Base-by-base conservation (phyloP, 495 filamentous ascomycete genomes). In the Coniosporium apollinis region DNA sequence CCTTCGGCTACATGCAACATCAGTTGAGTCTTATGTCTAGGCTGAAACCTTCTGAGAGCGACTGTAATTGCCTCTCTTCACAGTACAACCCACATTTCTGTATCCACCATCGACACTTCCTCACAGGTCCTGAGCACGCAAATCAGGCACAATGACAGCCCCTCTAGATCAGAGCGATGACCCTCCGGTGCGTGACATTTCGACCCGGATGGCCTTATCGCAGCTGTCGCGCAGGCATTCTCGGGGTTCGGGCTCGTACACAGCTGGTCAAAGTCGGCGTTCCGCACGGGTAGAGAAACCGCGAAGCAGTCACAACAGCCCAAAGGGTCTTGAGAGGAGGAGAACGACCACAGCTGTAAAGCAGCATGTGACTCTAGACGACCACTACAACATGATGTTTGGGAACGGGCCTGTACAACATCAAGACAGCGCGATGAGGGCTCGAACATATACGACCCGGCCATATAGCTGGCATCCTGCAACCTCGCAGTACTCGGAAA, bases 381-480 rank as follows among this genome's bases (percentile, higher is more conserved):
- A 32, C 14, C 36, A 38, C 10, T 38, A 21, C 28, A 31, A 38
- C 22, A n/a, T 18, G 14, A 38, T 30, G 28, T 32, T 32, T 22
- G 28, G 36, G 11, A 19, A 10, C 10, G 18, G 19, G 9, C 15
- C 20, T 11, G 18, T 19, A 20, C 11, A 26, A 19, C 10, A 31
- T 5, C 1, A 13, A 5, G 5, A 9, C 6, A 13, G 4, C 5
- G 11, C 19, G 19, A 19, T 19, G 21, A 8, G 20, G 5, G 7
- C 4, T 19, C 9, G 20, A 13, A 31, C 17, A 19, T 19, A 31
- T 32, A 7, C 19, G 1, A n/a, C 21, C 4, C 36, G 36, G 20
- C 36, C 36, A 19, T 5, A 31, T 11, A 38, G 36, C 28, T 38
- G 36, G 36, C 36, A 38, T 32, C 36, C 36, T 11, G n/a, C 17